Evolutionary conservation across 805 yeast genomes (phyloP), one percentile per base, ranked within the genome.

Genomic region (Kregervanrija pseudodelftensis): DNA sequence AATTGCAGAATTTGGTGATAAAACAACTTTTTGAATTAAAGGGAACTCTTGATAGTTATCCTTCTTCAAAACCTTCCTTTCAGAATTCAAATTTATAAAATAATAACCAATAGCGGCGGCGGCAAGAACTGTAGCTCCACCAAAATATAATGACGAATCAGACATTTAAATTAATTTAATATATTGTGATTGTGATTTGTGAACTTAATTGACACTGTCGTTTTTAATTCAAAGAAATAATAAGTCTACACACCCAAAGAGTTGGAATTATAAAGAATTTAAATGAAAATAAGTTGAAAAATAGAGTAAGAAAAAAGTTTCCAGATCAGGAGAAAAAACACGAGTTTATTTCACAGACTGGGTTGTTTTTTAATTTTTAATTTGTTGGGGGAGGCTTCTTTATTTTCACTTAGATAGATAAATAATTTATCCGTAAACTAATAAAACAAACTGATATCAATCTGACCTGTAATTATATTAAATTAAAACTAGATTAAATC

Each of bases 1-100:
- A 47, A 88, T 66, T 38, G 90, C 85, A 28, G 95, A 76, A 66
- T 90, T 88, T 63, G 85, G 91, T 36, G 85, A 74, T 17, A 91
- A 70, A 36, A 80, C 73, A 22, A 83, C 80, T 68, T 86, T 89
- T 60, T 80, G 78, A 55, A 83, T 76, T 59, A 90, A 70, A 48
- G 91, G 91, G 72, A 88, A 90, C 58, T 82, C 76, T 61, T 79
- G 80, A 69, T 82, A 88, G 43, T 74, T 72, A 50, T 77, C 82
- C 36, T 82, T 77, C 52, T 74, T 73, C 54, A 90, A 73, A 11
- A 82, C 84, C 30, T 77, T 73, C 46, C 70, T 61, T 47, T 60
- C 64, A 52, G 52, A 34, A 51, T 34, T 39, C 30, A 36, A 17
- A 14, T 35, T 31, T 4, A 39, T 36, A 12, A 48, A 36, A 10